Base-by-base conservation (phyloP, 441 rosid genomes). In the Arabidopsis hybrid region DNA sequence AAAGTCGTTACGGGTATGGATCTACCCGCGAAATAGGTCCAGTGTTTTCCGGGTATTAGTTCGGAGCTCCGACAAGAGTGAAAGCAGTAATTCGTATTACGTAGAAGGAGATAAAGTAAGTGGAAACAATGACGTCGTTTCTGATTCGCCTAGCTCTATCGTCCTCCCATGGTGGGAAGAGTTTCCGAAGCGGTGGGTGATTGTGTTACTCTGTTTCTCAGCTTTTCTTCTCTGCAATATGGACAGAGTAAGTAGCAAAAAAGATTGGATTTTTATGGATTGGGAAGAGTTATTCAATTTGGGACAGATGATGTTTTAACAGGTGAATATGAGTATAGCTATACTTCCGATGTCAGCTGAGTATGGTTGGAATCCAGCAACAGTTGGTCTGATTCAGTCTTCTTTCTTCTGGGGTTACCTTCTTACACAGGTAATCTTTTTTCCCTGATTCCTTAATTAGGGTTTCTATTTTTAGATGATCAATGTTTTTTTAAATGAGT, bases 351-450 rank as follows among this genome's bases (percentile, higher is more conserved):
- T 91, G 96, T 89, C 98, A 12, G 93, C 96, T 1, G 96, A 94
- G 77, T 87, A 10, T 74, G 84, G 89, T 67, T 91, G 98, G 97
- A 91, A 79, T 79, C 91, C 97, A 0, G 75, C 95, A 16, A 93
- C 97, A 0, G 97, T 93, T 53, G 98, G 98, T 72, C 50, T 93
- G 77, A 85, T 93, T 36, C 97, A 93, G 80, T 93, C 97, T 76
- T 93, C 98, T 4, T 93, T 93, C 80, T 93, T 93, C 83, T 93
- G 98, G 98, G 98, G 97, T 47, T 93, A 93, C 81, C 93, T 93
- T 58, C 96, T 91, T 49, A 93, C 98, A 7, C 98, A 93, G 88
- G 97, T 85, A 62, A 73, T 21, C 26, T 21, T 21, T 21, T 29
- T 29, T 31, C 32, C 32, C 26, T 21, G 26, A 21, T 21, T 21